Evolutionary conservation across 257 asterid genomes (phyloP).

Genomic region (Fraxinus quadrangulata): DNA sequence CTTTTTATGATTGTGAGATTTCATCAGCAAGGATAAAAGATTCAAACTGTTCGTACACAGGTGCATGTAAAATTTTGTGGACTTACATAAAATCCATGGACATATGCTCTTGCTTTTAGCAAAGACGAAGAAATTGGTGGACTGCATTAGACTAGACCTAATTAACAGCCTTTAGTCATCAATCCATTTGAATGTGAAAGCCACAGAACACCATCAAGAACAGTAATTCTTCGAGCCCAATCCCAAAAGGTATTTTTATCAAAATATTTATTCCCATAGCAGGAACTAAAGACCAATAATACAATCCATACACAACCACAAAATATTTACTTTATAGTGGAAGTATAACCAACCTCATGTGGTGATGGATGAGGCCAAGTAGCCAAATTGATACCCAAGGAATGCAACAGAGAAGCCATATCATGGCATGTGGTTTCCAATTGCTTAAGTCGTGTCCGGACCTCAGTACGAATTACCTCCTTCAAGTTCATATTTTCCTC

Average conservation of each 20-base stretch:
- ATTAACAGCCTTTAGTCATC: neutral
- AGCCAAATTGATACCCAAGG: conserved; percentile 51
- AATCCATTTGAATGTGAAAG: neutral
- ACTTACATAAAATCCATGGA: neutral
- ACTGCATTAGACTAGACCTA: neutral
- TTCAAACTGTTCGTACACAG: neutral
- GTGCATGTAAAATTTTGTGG: neutral
- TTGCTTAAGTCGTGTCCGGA: conserved; percentile 58
- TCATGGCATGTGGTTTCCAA: conserved; percentile 58
- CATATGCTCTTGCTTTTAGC: neutral
- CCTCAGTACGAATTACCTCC: conserved; percentile 72
- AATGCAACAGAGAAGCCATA: conserved; percentile 75
- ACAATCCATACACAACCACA: neutral
- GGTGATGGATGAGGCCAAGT: conserved; percentile 55
- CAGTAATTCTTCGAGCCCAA: neutral
- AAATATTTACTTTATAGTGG: neutral
- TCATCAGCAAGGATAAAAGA: neutral
- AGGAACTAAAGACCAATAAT: neutral
- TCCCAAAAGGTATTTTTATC: neutral
- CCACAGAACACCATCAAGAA: neutral
- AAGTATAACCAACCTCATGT: conserved; percentile 57
- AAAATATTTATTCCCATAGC: neutral
- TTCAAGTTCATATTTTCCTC: conserved; percentile 82
- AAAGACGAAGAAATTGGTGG: neutral
- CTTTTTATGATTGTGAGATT: neutral